phyloP scores from a whole-genome alignment of 139 green algal genomes.

The Micromonas pusilla region DNA sequence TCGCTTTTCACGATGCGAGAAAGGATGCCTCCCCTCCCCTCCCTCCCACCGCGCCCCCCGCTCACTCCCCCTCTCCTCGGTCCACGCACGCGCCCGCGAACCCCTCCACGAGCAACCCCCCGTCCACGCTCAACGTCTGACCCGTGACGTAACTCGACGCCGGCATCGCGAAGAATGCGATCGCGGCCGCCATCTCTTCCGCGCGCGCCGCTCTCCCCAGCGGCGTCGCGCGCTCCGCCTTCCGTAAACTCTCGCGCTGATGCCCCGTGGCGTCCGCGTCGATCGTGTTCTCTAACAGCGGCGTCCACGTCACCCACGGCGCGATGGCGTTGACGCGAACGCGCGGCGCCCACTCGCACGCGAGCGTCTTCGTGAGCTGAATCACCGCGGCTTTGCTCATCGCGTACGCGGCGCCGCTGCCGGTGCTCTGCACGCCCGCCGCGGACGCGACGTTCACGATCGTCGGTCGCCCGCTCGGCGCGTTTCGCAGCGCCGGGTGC shows the following conservation, averaged over 20 bases:
- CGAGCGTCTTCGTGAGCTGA: constrained; percentile 25
- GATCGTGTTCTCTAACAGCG: not conserved
- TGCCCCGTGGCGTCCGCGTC: not conserved
- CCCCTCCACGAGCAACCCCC: constrained; percentile 2
- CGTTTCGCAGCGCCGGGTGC: not conserved
- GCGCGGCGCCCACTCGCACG: constrained; percentile 25
- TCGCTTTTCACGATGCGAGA: too few species aligned
- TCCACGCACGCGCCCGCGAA: not conserved
- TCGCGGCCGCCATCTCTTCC: constrained; percentile 15
- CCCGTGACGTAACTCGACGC: constrained; percentile 16
- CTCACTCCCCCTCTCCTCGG: not conserved
- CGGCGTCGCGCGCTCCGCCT: constrained; percentile 11
- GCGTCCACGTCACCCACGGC: constrained; percentile 28
- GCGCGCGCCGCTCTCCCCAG: constrained; percentile 6
- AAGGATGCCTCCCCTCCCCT: too few species aligned
- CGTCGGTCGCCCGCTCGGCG: not conserved
- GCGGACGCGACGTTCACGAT: constrained; percentile 17
- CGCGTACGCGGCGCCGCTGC: constrained; percentile 20
- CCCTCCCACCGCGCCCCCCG: not conserved
- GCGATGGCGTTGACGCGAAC: constrained; percentile 32
- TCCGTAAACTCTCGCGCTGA: not conserved
- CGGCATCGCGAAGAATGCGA: constrained; percentile 16
- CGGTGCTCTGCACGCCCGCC: constrained; percentile 10
- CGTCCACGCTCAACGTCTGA: constrained; percentile 27
- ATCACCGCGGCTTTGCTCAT: constrained; percentile 21